phyloP scores from a whole-genome alignment of 495 filamentous ascomycete genomes.

The Podospora bellae-mahoneyi region DNA sequence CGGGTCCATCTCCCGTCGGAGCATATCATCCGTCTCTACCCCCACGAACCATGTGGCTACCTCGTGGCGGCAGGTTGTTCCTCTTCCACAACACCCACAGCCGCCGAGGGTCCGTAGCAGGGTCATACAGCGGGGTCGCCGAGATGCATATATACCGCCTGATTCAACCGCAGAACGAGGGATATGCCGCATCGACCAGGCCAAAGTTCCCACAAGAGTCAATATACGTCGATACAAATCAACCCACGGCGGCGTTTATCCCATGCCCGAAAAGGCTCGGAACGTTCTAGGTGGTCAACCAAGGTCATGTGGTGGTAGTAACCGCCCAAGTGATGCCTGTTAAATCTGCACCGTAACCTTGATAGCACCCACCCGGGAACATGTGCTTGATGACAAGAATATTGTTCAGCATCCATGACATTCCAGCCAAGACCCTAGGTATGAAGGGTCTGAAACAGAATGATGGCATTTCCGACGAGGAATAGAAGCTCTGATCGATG shows the following conservation, averaged over 20 bases:
- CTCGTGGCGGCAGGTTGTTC: background rate
- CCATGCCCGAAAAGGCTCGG: background rate
- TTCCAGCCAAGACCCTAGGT: background rate
- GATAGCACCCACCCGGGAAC: background rate
- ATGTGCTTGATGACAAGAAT: background rate
- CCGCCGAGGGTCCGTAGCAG: background rate
- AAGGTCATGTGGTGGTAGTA: background rate
- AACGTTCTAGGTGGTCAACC: too few relatives aligned
- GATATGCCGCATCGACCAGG: background rate
- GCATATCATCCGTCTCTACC: background rate
- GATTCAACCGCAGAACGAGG: background rate
- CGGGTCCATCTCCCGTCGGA: background rate
- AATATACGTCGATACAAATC: background rate
- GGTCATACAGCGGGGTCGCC: background rate
- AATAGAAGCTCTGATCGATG: constrained; percentile 15
- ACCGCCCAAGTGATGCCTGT: background rate
- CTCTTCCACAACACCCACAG: background rate
- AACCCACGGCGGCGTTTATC: background rate
- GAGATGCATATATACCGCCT: background rate
- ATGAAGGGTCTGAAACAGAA: constrained; percentile 18
- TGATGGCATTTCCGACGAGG: constrained; percentile 11
- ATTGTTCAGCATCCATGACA: background rate
- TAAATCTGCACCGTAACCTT: background rate
- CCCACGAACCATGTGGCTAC: background rate
- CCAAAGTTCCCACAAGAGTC: background rate